Evolutionary conservation across 768 basidiomycete genomes (phyloP).

Genomic region (Lactarius evosmus): DNA sequence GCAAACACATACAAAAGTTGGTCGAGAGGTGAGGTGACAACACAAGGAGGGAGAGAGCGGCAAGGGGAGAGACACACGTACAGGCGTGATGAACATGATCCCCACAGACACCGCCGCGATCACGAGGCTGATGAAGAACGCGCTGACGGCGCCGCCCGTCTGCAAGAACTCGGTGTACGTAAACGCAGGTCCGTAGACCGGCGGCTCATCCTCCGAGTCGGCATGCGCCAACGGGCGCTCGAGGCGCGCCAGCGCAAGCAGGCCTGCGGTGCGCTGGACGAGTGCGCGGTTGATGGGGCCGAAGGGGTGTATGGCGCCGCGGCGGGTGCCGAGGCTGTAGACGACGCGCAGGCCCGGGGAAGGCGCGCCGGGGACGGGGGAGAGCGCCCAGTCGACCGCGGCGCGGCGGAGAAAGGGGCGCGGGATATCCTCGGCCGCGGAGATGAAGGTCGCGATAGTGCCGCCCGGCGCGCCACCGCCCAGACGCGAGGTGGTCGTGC

Average conservation of each 20-base stretch:
- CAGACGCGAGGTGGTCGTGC: slow-evolving; percentile 51
- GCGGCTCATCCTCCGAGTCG: slow-evolving; percentile 17
- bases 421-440: slow-evolving; percentile 35
- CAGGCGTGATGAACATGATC: slow-evolving; percentile 31
- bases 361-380: slow-evolving; percentile 39
- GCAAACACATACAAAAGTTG: background rate
- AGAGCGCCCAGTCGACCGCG: slow-evolving; percentile 40
- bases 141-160: slow-evolving; percentile 40
- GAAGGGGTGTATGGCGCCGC: slow-evolving; percentile 40
- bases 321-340: slow-evolving; percentile 37
- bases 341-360: slow-evolving; percentile 34
- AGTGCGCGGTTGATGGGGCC: slow-evolving; percentile 43
- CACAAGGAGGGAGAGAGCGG: background rate
- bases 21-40: background rate
- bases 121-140: slow-evolving; percentile 40
- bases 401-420: slow-evolving; percentile 34
- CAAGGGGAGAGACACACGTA: slow-evolving; percentile 23
- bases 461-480: slow-evolving; percentile 61
- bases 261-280: slow-evolving; percentile 56
- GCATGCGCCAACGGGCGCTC: slow-evolving; percentile 16
- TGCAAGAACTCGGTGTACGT: slow-evolving; percentile 72
- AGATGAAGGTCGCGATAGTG: slow-evolving; percentile 46
- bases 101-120: slow-evolving; percentile 28
- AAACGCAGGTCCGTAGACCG: slow-evolving; percentile 65
- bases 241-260: slow-evolving; percentile 39